Evolutionary conservation across 108 stramenopile species (phyloP).

Genomic region (Nitzschia sp.): DNA sequence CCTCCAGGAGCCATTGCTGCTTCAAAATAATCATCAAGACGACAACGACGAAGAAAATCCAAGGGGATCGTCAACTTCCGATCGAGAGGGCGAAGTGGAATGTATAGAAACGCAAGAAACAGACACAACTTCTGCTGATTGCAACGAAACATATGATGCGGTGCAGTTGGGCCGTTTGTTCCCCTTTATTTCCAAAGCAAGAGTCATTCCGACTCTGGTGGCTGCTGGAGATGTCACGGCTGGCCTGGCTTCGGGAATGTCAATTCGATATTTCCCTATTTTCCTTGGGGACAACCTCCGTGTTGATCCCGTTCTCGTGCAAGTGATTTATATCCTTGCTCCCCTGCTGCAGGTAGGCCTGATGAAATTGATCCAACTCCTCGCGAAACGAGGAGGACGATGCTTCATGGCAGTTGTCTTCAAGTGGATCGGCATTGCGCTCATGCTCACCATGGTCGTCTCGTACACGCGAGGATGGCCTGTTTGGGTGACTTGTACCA

Average conservation of each 20-base stretch:
- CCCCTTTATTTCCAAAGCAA: no score
- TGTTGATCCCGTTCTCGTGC: conserved; percentile 52
- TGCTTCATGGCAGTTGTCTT: conserved; percentile 30
- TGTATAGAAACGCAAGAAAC: neutral
- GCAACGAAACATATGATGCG: no score
- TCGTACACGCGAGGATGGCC: neutral
- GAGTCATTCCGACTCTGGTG: conserved; percentile 3
- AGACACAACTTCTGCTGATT: neutral
- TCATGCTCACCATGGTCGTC: conserved; percentile 39
- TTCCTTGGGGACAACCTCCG: conserved; percentile 54
- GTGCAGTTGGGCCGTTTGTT: no score
- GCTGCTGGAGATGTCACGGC: conserved; percentile 6
- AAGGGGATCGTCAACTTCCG: neutral
- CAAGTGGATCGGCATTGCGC: conserved; percentile 38
- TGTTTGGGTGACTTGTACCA: conserved; percentile 18
- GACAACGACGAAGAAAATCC: neutral
- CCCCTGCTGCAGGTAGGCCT: conserved; percentile 46
- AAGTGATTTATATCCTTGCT: conserved; percentile 47
- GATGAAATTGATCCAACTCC: conserved; percentile 25
- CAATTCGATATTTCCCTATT: conserved; percentile 71
- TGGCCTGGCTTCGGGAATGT: conserved; percentile 53
- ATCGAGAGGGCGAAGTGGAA: neutral
- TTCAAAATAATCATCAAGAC: neutral
- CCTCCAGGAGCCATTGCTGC: neutral
- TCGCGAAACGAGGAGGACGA: conserved; percentile 36